A percentile compares a stretch with the other conserved stretches of the same genome.
phyloP scores from a whole-genome alignment of 2,329 filamentous ascomycete species.

The Colletotrichum destructivum region DNA sequence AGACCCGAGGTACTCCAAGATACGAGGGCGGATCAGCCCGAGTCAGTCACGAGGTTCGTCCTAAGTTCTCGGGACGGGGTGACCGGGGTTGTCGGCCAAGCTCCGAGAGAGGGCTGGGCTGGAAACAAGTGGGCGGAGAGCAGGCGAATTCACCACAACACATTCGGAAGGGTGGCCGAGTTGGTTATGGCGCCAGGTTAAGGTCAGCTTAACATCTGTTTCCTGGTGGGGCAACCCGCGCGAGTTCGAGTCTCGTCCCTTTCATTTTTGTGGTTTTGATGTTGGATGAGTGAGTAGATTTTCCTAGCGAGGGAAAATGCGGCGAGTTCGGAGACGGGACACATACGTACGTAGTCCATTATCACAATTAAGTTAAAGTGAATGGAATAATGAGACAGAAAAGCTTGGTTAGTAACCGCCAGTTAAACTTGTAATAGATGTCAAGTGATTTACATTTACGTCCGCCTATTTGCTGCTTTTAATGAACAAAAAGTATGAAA shows the following conservation, averaged over 20 bases:
- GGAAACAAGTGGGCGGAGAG: not conserved
- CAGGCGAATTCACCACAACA: accelerated
- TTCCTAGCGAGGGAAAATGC: not conserved
- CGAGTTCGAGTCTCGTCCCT: conserved; percentile 13
- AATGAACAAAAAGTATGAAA: not conserved
- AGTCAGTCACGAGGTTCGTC: not conserved
- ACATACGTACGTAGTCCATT: no score
- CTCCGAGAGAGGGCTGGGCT: not conserved
- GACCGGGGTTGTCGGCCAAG: not conserved
- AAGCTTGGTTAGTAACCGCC: no score
- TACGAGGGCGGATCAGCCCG: not conserved
- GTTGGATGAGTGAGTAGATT: no score
- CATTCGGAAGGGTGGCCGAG: conserved; percentile 1
- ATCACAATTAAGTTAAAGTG: no score
- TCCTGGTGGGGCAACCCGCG: conserved; percentile 10
- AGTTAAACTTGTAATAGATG: no score
- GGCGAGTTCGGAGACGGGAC: no score
- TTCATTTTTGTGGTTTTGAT: not conserved
- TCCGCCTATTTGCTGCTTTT: not conserved
- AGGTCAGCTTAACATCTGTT: conserved; percentile 5
- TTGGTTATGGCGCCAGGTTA: conserved; percentile 10
- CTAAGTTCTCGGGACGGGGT: not conserved
- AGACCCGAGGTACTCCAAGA: not conserved
- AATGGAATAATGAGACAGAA: no score
- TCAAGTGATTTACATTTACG: no score